A percentile compares a stretch with the other conserved stretches of the same genome.
These are phyloP conservation scores for Penicillium sp. DNA, from an alignment of 2,329 filamentous ascomycete genomes.

Conservation along the genomic window DNA sequence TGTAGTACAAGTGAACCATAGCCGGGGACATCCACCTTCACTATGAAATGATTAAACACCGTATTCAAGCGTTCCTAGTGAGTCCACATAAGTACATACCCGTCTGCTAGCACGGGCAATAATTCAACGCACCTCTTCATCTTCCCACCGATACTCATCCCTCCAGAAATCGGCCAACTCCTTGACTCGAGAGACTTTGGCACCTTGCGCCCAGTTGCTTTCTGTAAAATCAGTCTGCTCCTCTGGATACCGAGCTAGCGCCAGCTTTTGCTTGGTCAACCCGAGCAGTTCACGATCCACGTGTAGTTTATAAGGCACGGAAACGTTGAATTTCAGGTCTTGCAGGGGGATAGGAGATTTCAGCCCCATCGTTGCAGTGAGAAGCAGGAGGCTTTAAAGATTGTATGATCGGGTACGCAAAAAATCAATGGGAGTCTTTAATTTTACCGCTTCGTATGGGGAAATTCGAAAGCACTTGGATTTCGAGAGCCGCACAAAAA, in stretches of 20 bases:
- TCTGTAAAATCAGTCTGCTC: conserved; percentile 20
- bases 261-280: conserved; percentile 12
- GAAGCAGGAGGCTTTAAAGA: too few relatives aligned
- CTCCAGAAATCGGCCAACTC: conserved; percentile 7
- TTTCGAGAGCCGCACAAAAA: too few relatives aligned
- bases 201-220: conserved; percentile 13
- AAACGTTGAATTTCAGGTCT: conserved; percentile 19
- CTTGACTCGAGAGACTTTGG: conserved; percentile 8
- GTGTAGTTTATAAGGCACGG: conserved; percentile 14
- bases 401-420: too few relatives aligned
- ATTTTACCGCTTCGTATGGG: too few relatives aligned
- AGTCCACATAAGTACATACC: background rate
- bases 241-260: conserved; percentile 16
- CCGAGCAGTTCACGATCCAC: too few relatives aligned
- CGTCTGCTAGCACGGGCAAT: background rate
- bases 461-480: too few relatives aligned
- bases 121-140: conserved; percentile 5
- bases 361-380: too few relatives aligned
- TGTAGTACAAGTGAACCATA: conserved; percentile 23
- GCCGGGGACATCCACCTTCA: conserved; percentile 7
- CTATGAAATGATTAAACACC: conserved; percentile 5
- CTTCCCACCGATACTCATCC: conserved; percentile 10
- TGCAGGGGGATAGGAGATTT: conserved; percentile 5
- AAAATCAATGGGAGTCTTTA: too few relatives aligned
- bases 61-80: conserved; percentile 11